Conservation (phyloP, 352 stramenopile species). For the Phytophthora ohioensis region DNA sequence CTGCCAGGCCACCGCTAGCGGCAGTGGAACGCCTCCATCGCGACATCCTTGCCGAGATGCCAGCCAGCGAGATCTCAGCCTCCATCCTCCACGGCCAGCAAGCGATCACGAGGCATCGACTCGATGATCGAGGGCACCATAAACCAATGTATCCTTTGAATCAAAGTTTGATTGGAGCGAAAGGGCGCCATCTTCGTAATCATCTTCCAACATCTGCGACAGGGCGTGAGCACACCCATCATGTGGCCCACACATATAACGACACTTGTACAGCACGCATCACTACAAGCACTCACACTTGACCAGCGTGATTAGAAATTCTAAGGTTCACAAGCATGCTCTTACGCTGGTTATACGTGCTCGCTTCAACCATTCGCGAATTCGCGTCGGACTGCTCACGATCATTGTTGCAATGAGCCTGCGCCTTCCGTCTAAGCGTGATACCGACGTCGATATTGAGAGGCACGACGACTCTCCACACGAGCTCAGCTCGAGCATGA, state of each 20-base stretch:
- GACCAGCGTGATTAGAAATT: neutral
- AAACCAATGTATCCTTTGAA: neutral
- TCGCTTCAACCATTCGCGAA: constrained; percentile 32
- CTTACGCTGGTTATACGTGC: constrained; percentile 2
- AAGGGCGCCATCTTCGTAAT: constrained; percentile 5
- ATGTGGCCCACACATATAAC: constrained; percentile 2
- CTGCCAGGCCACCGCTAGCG: too few species aligned
- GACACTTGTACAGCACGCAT: neutral
- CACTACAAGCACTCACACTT: constrained; percentile 12
- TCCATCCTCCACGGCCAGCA: neutral
- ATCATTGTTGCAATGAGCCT: constrained; percentile 3
- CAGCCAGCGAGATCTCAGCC: too few species aligned
- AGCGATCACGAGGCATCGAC: neutral
- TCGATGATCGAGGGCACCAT: neutral
- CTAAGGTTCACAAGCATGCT: neutral
- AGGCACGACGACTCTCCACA: neutral
- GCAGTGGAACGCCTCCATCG: too few species aligned
- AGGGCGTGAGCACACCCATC: constrained; percentile 13
- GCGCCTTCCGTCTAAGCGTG: constrained; percentile 19
- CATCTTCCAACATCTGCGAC: constrained; percentile 9
- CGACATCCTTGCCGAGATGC: too few species aligned
- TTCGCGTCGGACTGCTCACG: constrained; percentile 13
- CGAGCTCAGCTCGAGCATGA: constrained; percentile 13
- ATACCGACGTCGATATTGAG: constrained; percentile 12
- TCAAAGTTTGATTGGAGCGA: constrained; percentile 6